Evolutionary conservation across 116 monocot genomes (phyloP).

Genomic region (Phalaenopsis hybrid): DNA sequence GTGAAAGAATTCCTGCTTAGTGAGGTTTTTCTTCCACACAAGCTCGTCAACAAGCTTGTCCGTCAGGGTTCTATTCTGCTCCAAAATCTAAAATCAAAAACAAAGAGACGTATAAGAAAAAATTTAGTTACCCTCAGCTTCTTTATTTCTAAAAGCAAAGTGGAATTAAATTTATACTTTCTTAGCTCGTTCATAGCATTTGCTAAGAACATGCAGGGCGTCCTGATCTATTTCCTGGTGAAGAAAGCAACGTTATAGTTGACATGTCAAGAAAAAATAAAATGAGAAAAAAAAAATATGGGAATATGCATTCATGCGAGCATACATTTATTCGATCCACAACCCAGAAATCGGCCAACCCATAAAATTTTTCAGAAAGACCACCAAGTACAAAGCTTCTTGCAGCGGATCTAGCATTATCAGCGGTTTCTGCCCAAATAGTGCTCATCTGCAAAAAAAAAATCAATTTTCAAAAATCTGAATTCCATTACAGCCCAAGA

Average conservation of each 20-base stretch:
- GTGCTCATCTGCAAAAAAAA: constrained; percentile 63
- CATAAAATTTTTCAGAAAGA: constrained; percentile 76
- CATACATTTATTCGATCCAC: constrained; percentile 64
- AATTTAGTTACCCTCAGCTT: not conserved
- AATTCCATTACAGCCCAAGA: not conserved
- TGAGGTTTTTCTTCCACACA: constrained; percentile 66
- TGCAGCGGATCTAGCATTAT: constrained; percentile 84
- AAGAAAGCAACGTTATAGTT: not conserved
- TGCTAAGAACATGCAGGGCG: constrained; percentile 54
- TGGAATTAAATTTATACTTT: constrained; percentile 24
- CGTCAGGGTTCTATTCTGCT: constrained; percentile 51
- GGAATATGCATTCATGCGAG: not conserved
- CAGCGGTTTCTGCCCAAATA: constrained; percentile 84
- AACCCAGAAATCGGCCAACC: constrained; percentile 69
- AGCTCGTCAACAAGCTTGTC: constrained; percentile 59
- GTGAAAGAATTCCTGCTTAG: constrained; percentile 60
- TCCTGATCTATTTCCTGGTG: constrained; percentile 79
- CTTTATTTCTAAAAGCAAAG: not conserved
- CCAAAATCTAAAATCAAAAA: constrained; percentile 48
- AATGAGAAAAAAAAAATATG: not conserved
- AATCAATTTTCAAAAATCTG: not conserved
- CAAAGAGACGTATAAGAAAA: not conserved
- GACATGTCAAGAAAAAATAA: not conserved
- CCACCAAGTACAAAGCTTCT: constrained; percentile 71
- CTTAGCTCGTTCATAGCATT: constrained; percentile 67